Percentiles rank a stretch among this genome's conserved stretches.
Conservation (phyloP, 129 eudicot species). For the Calendula officinalis region DNA sequence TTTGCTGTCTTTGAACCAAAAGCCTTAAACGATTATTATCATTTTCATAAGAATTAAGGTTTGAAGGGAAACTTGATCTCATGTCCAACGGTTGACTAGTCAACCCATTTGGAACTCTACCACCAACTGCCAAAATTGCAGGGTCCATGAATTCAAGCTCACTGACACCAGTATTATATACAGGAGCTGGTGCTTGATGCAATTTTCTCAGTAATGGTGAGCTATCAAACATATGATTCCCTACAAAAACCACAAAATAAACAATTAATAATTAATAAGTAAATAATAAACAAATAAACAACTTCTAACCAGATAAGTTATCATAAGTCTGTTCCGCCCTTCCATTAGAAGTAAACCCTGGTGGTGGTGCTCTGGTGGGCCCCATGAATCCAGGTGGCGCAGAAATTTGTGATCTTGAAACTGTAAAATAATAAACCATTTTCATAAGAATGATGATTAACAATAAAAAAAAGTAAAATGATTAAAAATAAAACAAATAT, state of each 20-base stretch:
- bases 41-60: conserved; percentile 20
- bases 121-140: conserved; percentile 36
- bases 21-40: conserved; percentile 20
- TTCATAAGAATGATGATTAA: background rate
- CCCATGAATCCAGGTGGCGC: conserved; percentile 41
- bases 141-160: conserved; percentile 40
- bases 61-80: conserved; percentile 24
- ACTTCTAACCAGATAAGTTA: conserved; percentile 21
- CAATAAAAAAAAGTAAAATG: background rate
- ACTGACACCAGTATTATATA: conserved; percentile 17
- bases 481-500: too few species aligned
- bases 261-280: background rate
- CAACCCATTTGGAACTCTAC: conserved; percentile 25
- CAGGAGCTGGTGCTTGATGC: conserved; percentile 22
- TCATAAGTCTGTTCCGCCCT: conserved; percentile 29
- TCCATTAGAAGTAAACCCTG: conserved; percentile 36
- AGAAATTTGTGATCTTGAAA: conserved; percentile 31
- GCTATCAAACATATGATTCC: conserved; percentile 19
- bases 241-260: conserved; percentile 13
- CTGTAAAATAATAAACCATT: background rate
- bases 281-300: conserved; percentile 1
- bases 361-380: conserved; percentile 38
- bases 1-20: conserved; percentile 35
- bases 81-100: conserved; percentile 5
- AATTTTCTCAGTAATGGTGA: conserved; percentile 21